phyloP scores from a whole-genome alignment of 345 rosid genomes.

The Tarenaya hassleriana region DNA sequence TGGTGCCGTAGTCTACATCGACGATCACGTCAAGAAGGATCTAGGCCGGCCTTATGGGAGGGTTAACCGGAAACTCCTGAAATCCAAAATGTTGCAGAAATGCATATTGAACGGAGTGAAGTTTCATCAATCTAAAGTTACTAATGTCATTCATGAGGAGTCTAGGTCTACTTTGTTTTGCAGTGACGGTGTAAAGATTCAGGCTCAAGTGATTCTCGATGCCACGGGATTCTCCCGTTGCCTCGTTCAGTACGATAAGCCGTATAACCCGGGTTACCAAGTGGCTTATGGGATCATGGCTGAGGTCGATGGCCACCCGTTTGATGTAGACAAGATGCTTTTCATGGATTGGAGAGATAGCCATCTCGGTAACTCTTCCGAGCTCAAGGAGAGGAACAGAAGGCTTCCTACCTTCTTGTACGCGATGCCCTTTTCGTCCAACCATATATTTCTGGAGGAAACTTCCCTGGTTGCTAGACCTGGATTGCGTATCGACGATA shows the following conservation, averaged over 20 bases:
- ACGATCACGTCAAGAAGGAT: conserved; percentile 53
- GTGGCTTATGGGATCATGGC: conserved; percentile 92
- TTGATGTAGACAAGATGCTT: conserved; percentile 87
- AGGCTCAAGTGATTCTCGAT: conserved; percentile 83
- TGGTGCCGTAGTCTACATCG: conserved; percentile 74
- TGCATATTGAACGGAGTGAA: conserved; percentile 76
- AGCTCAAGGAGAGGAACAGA: conserved; percentile 53
- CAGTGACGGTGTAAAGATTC: conserved; percentile 73
- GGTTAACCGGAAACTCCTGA: conserved; percentile 86
- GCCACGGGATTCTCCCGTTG: conserved; percentile 95
- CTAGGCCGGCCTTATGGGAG: conserved; percentile 86
- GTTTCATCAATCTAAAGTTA: conserved; percentile 90
- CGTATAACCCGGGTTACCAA: conserved; percentile 94
- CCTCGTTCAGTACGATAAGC: conserved; percentile 89
- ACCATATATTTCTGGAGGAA: conserved; percentile 83
- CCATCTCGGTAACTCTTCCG: conserved; percentile 43
- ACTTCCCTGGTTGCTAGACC: conserved; percentile 93
- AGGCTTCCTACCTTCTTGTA: conserved; percentile 83
- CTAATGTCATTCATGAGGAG: conserved; percentile 82
- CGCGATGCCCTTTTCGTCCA: conserved; percentile 87
- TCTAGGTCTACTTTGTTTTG: conserved; percentile 70
- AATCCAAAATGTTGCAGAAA: conserved; percentile 88
- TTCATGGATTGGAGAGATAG: conserved; percentile 99
- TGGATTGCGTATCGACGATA: conserved; percentile 69
- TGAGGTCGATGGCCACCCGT: conserved; percentile 92